Percentiles rank a stretch among this genome's conserved stretches.
phyloP scores from a whole-genome alignment of 2,329 filamentous ascomycete species.

The Tolypocladium cylindrosporum region DNA sequence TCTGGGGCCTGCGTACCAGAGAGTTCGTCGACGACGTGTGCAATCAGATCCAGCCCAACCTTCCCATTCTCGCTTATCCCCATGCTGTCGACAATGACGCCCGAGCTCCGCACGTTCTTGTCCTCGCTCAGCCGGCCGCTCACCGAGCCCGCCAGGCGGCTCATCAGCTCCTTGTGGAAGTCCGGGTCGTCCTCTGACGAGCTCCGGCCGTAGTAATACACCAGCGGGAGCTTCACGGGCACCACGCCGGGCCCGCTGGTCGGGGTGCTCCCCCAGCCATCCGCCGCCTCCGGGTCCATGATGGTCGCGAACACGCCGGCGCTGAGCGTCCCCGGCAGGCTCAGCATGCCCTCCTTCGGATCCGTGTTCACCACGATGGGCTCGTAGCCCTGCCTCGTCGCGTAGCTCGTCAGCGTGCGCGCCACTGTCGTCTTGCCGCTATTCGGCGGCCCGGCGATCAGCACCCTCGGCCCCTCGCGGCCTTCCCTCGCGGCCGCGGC shows the following conservation, averaged over 20 bases:
- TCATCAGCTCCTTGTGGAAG: conserved; percentile 65
- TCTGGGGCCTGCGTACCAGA: conserved; percentile 25
- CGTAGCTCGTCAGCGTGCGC: conserved; percentile 70
- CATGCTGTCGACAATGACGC: conserved; percentile 79
- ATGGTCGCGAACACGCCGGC: conserved; percentile 80
- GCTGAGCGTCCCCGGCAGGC: conserved; percentile 70
- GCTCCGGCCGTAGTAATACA: conserved; percentile 75
- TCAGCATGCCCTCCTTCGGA: conserved; percentile 68
- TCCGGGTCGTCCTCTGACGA: conserved; percentile 62
- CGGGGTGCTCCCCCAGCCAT: conserved; percentile 82
- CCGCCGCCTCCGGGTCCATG: conserved; percentile 69
- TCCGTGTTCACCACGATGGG: conserved; percentile 80
- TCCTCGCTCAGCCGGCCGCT: conserved; percentile 72
- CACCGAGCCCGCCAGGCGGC: conserved; percentile 68
- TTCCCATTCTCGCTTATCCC: conserved; percentile 57
- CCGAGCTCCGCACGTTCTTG: conserved; percentile 56
- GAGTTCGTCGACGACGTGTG: conserved; percentile 58
- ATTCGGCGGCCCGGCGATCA: conserved; percentile 70
- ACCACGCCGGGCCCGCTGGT: conserved; percentile 82
- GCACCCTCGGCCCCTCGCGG: conserved; percentile 63
- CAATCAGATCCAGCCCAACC: conserved; percentile 63
- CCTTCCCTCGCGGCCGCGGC: conserved; percentile 41
- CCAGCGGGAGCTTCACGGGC: conserved; percentile 84
- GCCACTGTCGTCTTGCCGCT: conserved; percentile 76
- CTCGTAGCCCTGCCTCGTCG: conserved; percentile 61